Percentiles rank a stretch among this genome's conserved stretches.
Conservation (phyloP, 352 stramenopile species). For the Pilasporangium apinafurcum region DNA sequence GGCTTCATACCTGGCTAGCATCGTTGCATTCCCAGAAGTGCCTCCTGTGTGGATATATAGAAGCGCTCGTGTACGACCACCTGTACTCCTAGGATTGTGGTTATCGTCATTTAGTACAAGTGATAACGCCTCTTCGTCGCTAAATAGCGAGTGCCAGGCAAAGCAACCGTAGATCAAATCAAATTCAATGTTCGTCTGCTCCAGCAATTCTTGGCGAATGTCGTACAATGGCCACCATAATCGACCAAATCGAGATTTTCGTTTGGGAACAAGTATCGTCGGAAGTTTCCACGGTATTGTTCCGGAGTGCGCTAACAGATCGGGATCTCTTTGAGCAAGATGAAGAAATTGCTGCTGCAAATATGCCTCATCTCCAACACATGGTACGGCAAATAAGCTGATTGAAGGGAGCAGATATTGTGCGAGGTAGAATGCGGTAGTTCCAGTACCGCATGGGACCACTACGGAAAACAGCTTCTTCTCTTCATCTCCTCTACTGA, state of each 20-base stretch:
- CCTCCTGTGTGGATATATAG: slow-evolving; percentile 82
- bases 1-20: slow-evolving; percentile 52
- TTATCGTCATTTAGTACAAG: slow-evolving; percentile 11
- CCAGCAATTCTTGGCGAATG: slow-evolving; percentile 55
- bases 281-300: slow-evolving; percentile 10
- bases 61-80: slow-evolving; percentile 21
- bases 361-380: slow-evolving; percentile 59
- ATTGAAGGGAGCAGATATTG: slow-evolving; percentile 47
- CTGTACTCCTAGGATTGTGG: no score
- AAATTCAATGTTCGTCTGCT: slow-evolving; percentile 57
- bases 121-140: slow-evolving; percentile 25
- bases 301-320: background rate
- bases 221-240: slow-evolving; percentile 43
- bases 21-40: slow-evolving; percentile 62
- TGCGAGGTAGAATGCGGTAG: slow-evolving; percentile 73
- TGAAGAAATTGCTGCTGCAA: slow-evolving; percentile 43
- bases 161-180: slow-evolving; percentile 75
- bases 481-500: no score
- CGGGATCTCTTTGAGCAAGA: slow-evolving; percentile 23
- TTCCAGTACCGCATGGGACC: slow-evolving; percentile 69
- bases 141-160: slow-evolving; percentile 75
- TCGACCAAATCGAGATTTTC: slow-evolving; percentile 66
- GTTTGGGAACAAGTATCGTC: slow-evolving; percentile 31
- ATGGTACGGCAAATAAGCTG: slow-evolving; percentile 57
- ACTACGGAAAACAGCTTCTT: slow-evolving; percentile 46